A percentile compares a stretch with the other conserved stretches of the same genome.
These are phyloP conservation scores for Spergularia bocconei DNA, from an alignment of 148 eudicot genomes.

Conservation along the genomic window DNA sequence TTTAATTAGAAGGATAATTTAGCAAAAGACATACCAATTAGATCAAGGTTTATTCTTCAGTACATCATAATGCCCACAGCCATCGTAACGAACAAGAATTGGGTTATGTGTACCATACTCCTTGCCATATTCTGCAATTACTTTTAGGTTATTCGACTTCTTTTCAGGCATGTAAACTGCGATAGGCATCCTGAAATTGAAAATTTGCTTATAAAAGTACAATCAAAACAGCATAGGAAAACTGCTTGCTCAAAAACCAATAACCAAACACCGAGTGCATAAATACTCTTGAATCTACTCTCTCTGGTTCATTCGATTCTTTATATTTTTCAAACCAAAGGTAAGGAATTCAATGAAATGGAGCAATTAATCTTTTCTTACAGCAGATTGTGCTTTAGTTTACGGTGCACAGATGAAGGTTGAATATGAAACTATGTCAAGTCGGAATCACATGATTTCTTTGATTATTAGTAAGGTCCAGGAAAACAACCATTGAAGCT, in stretches of 20 bases:
- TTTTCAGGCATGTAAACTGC: conserved; percentile 72
- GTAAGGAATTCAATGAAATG: too few relatives aligned
- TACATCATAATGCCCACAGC: conserved; percentile 84
- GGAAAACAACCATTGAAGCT: not conserved
- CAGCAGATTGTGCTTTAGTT: not conserved
- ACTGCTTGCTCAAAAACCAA: too few relatives aligned
- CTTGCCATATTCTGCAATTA: conserved; percentile 84
- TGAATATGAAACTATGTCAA: not conserved
- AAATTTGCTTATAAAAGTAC: conserved; percentile 6
- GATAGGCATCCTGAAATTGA: conserved; percentile 67
- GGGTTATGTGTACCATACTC: conserved; percentile 68
- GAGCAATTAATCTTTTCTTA: not conserved
- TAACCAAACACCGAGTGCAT: too few relatives aligned
- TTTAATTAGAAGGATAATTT: not conserved
- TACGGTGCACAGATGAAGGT: not conserved
- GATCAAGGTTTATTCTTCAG: conserved; percentile 30
- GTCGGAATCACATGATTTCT: not conserved
- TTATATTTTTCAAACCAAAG: too few relatives aligned
- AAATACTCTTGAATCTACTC: too few relatives aligned
- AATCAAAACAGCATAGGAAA: not conserved
- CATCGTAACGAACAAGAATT: conserved; percentile 66
- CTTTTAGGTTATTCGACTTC: conserved; percentile 41
- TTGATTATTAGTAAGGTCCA: not conserved
- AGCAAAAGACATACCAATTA: conserved; percentile 21
- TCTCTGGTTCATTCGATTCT: too few relatives aligned